Evolutionary conservation across 805 yeast genomes (phyloP), one percentile per base, ranked within the genome.

Genomic region (Tetrapisispora arboricola): DNA sequence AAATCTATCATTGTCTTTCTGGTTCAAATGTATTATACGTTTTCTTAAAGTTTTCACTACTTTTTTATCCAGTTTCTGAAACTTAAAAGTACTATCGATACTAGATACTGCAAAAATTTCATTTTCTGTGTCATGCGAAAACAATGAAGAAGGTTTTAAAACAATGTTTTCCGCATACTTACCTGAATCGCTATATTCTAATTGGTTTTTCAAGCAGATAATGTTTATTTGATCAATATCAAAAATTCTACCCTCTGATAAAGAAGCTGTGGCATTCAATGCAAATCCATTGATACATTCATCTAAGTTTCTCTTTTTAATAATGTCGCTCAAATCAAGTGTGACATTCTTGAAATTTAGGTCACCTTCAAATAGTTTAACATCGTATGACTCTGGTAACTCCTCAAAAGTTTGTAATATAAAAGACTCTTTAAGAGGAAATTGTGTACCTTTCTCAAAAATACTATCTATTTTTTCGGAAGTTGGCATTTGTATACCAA

Each of bases 21-120:
- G 71, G 42, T 77, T 76, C 49, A 87, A 67, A 2, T 62, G 55
- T 16, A 64, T 60, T 43, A 90, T 66, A 43, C 76, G 77, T 5
- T 61, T 51, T 22, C 63, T 58, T 8, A 80, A 63, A 20, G 60
- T 58, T 44, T 63, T 64, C 47, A 75, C 77, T 13, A 74, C 61
- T 3, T 71, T 58, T 2, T 68, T 41, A 40, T 75, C 73, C 48
- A 72, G 52, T 19, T 84, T 77, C 36, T 68, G 65, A 12, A 76
- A 65, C 12, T 68, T 60, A 17, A 63, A 42, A 36, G 70, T 63
- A 32, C 60, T 60, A 11, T 18, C 12, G 3, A 6, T n/a, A 12
- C 13, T 4, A 3, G 17, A n/a, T 7, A 20, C 11, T 1, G 17
- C 10, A 12, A 6, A 12, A 19, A 13, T 16, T n/a, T 9, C 21